A percentile compares a stretch with the other conserved stretches of the same genome.
phyloP scores from a whole-genome alignment of 345 rosid genomes.

The Syzygium aqueum region DNA sequence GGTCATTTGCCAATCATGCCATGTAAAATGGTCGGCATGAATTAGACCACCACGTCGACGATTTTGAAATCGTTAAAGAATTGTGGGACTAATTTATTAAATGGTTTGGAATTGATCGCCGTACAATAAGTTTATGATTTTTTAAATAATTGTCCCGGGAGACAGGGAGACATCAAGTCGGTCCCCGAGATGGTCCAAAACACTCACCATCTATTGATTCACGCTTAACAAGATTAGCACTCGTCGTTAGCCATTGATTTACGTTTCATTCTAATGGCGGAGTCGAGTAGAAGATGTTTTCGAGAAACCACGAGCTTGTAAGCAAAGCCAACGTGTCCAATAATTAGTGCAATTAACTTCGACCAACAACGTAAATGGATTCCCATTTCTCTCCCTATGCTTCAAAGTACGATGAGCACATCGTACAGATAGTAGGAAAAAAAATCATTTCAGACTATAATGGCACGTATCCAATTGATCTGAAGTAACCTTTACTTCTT shows the following conservation, averaged over 20 bases:
- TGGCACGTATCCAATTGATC: not conserved
- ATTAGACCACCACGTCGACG: no score
- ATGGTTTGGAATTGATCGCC: no score
- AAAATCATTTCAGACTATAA: not conserved
- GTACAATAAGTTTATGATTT: no score
- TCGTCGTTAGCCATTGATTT: not conserved
- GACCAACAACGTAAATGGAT: not conserved
- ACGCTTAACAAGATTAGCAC: no score
- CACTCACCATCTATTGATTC: not conserved
- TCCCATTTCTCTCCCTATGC: not conserved
- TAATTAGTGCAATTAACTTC: not conserved
- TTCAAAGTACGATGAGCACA: not conserved
- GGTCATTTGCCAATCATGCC: no score
- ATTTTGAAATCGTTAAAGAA: no score
- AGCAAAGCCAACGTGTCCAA: not conserved
- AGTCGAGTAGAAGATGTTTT: no score
- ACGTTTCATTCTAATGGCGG: not conserved
- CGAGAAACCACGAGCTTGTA: not conserved
- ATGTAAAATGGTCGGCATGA: no score
- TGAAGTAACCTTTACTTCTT: not conserved
- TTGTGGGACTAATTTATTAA: no score
- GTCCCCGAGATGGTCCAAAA: not conserved
- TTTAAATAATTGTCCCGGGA: no score
- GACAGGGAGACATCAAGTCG: not conserved
- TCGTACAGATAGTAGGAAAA: not conserved